Evolutionary conservation across 495 filamentous ascomycete species (phyloP), one percentile per base, ranked within the genome.

Genomic region (Hyaloscypha hepaticicola): DNA sequence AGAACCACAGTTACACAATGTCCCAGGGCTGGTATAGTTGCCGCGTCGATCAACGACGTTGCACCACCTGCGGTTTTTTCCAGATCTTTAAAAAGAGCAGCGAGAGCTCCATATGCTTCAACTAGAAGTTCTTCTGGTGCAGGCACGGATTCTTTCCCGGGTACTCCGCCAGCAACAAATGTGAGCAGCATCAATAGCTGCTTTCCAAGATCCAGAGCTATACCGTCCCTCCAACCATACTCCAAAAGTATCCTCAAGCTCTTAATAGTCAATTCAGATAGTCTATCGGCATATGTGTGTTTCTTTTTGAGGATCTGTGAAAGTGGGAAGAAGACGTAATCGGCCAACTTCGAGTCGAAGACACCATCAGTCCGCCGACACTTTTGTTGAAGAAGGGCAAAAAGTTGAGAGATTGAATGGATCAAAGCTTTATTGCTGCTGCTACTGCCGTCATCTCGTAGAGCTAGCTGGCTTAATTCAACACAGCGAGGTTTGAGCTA

Each of bases 311-410:
- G 88, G 55, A 98, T 86, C 65, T 96, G 89, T 2, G 90, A 91
- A 0, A 99, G 77, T 0, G 95, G 95, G 69, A 96, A 95, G 80
- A 98, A 98, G 68, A 89, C 84, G 78, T 97, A 99, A 74, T 97
- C 92, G 8, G 93, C 95, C 27, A 97, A 77, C 74, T 91, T 92
- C 58, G 85, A 80, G 72, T 97, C 91, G 12, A 97, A 78, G 0
- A 81, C 77, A 21, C 78, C 75, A 34, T 82, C 77, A 67, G 76
- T 55, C 78, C 76, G 52, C 65, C 71, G 41, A 79, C 77, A 68
- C 89, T 79, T 34, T 77, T 72, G 5, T 80, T 74, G 29, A 26
- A 96, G 76, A 22, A 82, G 70, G 16, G 68, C 62, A 49, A 79
- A 77, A 3, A 96, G 77, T 0, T 79, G 61, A 21, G 72, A 28